Conservation (phyloP, 73 alveolate species). For the Uronychia binucleata region DNA sequence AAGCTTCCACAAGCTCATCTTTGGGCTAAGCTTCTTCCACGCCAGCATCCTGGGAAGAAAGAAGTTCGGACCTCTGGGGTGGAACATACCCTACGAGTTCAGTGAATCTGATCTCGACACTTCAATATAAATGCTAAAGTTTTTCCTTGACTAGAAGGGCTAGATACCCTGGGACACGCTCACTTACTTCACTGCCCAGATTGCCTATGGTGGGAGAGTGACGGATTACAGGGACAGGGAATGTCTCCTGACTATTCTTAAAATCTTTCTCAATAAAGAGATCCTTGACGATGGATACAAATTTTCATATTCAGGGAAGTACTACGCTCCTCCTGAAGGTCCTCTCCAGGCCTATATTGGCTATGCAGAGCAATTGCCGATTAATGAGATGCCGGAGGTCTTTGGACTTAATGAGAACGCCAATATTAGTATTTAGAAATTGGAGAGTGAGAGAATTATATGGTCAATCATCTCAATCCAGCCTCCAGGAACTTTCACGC, state of each 20-base stretch:
- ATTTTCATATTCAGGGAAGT: conserved; percentile 91
- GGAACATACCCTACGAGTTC: conserved; percentile 99
- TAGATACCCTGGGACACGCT: conserved; percentile 99
- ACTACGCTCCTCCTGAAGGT: conserved; percentile 95
- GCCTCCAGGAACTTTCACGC: conserved; percentile 87
- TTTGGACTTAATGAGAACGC: conserved; percentile 99
- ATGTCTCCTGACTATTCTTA: conserved; percentile 83
- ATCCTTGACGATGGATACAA: conserved; percentile 81
- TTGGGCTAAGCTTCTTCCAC: conserved; percentile 99
- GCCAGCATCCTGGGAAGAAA: conserved; percentile 98
- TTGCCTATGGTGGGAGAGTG: conserved; percentile 99
- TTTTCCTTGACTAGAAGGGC: conserved; percentile 95
- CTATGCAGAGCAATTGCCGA: conserved; percentile 92
- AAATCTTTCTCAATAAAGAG: conserved; percentile 72
- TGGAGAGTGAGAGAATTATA: conserved; percentile 85
- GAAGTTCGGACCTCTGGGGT: conserved; percentile 99
- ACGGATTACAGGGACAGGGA: conserved; percentile 99
- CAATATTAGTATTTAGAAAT: conserved; percentile 88
- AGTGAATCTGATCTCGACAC: conserved; percentile 99
- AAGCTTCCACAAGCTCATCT: conserved; percentile 95
- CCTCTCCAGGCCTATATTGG: conserved; percentile 75
- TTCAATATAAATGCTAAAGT: conserved; percentile 93
- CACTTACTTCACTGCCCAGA: conserved; percentile 96
- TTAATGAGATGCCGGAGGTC: conserved; percentile 98
- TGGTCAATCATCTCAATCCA: conserved; percentile 88